Base-by-base conservation (phyloP, 148 eudicot genomes). In the Amaranthus palmeri region DNA sequence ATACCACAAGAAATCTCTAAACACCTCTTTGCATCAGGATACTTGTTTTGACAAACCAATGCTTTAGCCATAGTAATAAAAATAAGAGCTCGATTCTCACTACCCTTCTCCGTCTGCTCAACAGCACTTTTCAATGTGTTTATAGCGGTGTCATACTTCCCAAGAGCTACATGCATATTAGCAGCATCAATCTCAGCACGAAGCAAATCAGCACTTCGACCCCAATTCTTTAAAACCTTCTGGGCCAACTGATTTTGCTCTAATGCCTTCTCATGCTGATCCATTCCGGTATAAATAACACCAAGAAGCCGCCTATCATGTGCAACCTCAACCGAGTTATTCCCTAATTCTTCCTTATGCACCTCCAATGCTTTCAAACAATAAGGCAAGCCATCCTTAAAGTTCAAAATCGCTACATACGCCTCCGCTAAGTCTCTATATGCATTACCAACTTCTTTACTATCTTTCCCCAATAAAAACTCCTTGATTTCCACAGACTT, bases 131-230 rank as follows among this genome's bases (percentile, higher is more conserved):
- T 88, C 79, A 92, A 76, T 4, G 83, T 88, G 68, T 77, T 76
- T 6, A 96, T 82, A 5, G 99, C 93, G 47, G 79, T 86, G 5
- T 88, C 97, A 58, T 71, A 87, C 67, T 80, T 90, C 40, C 93
- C 93, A 63, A 96, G 82, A 50, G 92, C 91, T 73, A 96, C 90
- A 76, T 88, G 85, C 88, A 92, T 92, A 73, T 96, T 90, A 57
- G 99, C 92, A 43, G 93, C 88, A 81, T 90, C 97, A 45, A 96
- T 90, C 74, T 87, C 96, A 18, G 96, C 93, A 5, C 89, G 88
- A 60, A 96, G 83, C 70, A 92, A 77, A 64, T 96, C 99, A 6
- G 87, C 65, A 50, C 68, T 77, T 13, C 83, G 81, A 58, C 99
- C 99, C 93, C 96, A 88, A 65, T 70, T 90, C 85, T 88, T 96